Conservation (phyloP, 768 basidiomycete species). For the Chalciporus chontae region DNA sequence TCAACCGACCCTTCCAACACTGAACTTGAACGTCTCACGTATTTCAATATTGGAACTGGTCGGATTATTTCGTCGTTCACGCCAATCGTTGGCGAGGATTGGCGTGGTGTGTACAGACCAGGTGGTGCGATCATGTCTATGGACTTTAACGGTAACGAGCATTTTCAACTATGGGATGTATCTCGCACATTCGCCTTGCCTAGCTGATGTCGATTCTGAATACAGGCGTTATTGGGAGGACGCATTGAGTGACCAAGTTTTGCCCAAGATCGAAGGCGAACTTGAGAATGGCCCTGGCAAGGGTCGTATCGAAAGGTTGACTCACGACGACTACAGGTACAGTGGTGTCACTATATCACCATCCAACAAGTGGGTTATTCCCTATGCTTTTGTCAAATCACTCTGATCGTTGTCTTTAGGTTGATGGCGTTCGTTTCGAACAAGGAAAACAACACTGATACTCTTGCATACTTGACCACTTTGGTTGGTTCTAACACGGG, state of each 20-base stretch:
- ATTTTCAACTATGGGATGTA: constrained; percentile 40
- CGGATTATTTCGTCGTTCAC: constrained; percentile 32
- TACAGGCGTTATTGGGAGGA: constrained; percentile 44
- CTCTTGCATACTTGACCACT: constrained; percentile 34
- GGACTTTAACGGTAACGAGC: constrained; percentile 40
- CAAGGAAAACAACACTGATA: constrained; percentile 39
- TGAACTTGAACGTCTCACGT: constrained; percentile 34
- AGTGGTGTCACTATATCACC: constrained; percentile 26
- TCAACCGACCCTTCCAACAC: constrained; percentile 23
- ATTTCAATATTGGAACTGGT: constrained; percentile 39
- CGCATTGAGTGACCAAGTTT: constrained; percentile 14
- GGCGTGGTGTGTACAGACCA: constrained; percentile 35
- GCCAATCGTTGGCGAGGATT: constrained; percentile 37
- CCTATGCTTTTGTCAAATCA: background rate
- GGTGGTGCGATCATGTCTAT: constrained; percentile 38
- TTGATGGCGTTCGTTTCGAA: constrained; percentile 40
- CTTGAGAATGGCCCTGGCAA: constrained; percentile 37
- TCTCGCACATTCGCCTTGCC: too few relatives aligned
- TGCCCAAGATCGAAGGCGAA: constrained; percentile 37
- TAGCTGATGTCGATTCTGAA: background rate
- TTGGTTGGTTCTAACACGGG: constrained; percentile 32
- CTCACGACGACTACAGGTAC: constrained; percentile 37
- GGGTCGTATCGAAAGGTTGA: constrained; percentile 41
- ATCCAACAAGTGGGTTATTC: constrained; percentile 33
- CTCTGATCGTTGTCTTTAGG: constrained; percentile 18